phyloP scores from a whole-genome alignment of 2,329 filamentous ascomycete genomes.

The Aspergillus sp. region DNA sequence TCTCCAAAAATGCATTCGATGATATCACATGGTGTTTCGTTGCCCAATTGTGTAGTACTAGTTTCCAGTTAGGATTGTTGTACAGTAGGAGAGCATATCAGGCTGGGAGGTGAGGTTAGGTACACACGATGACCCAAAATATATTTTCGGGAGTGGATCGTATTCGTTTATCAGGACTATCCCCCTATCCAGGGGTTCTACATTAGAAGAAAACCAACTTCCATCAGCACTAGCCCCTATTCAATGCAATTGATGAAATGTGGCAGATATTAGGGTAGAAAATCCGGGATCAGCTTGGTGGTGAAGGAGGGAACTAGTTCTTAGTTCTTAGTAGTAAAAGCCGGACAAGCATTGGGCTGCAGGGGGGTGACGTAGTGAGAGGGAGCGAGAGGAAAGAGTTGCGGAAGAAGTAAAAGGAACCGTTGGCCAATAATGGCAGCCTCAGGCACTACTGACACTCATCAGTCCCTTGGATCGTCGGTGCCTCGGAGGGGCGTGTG shows the following conservation, averaged over 20 bases:
- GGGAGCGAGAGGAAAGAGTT: no score
- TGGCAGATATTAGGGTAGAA: background rate
- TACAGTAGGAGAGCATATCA: background rate
- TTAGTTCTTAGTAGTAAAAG: no score
- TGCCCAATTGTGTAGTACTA: background rate
- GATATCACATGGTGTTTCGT: background rate
- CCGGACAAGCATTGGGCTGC: background rate
- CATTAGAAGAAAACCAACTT: no score
- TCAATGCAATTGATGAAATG: no score
- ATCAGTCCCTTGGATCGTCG: background rate
- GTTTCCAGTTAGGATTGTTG: no score
- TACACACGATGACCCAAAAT: background rate
- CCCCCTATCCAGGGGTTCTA: background rate
- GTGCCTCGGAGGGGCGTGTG: background rate
- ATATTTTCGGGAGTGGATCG: background rate
- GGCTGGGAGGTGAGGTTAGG: background rate
- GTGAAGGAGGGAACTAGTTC: background rate
- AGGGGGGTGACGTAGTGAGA: constrained; percentile 6
- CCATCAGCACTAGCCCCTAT: no score
- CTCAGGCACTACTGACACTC: background rate
- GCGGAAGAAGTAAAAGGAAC: background rate
- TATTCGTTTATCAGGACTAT: background rate
- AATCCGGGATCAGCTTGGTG: background rate
- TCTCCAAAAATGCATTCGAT: background rate
- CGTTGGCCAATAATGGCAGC: background rate